phyloP scores from a whole-genome alignment of 2,329 filamentous ascomycete genomes.

The Xylariaceae sp. region DNA sequence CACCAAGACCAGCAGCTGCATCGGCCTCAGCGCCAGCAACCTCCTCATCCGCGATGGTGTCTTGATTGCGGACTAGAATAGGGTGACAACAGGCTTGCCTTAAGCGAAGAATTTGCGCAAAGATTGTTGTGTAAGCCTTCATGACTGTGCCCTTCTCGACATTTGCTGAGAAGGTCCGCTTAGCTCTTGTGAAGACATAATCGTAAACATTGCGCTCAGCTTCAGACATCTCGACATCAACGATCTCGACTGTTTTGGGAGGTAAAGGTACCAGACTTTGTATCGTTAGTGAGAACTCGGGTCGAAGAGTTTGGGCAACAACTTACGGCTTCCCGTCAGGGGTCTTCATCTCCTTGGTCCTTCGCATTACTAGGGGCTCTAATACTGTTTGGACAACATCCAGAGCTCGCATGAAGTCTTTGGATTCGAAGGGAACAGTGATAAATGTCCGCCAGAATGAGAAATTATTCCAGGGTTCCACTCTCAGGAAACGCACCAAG shows the following conservation, averaged over 20 bases:
- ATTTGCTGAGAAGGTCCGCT: constrained; percentile 78
- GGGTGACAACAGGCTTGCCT: constrained; percentile 95
- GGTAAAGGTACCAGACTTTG: constrained; percentile 71
- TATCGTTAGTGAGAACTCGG: constrained; percentile 8
- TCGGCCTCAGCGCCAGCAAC: constrained; percentile 76
- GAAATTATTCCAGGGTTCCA: constrained; percentile 98
- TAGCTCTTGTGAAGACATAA: constrained; percentile 79
- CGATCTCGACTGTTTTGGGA: constrained; percentile 75
- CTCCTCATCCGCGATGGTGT: constrained; percentile 81
- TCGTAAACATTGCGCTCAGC: constrained; percentile 89
- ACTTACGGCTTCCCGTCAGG: constrained; percentile 62
- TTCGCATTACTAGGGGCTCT: constrained; percentile 88
- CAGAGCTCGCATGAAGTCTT: constrained; percentile 86
- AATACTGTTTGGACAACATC: constrained; percentile 97
- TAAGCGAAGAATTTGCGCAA: constrained; percentile 89
- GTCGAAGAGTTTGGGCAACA: background rate
- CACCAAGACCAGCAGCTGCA: constrained; percentile 73
- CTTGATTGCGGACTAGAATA: constrained; percentile 78
- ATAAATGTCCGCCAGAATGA: constrained; percentile 99
- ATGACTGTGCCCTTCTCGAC: constrained; percentile 88
- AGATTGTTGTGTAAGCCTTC: constrained; percentile 95
- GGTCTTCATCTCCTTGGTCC: constrained; percentile 98
- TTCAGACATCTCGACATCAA: constrained; percentile 79
- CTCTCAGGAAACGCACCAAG: constrained; percentile 83
- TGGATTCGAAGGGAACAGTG: constrained; percentile 92